Conservation (phyloP, 2,329 filamentous ascomycete genomes). For the Alternaria sp. region DNA sequence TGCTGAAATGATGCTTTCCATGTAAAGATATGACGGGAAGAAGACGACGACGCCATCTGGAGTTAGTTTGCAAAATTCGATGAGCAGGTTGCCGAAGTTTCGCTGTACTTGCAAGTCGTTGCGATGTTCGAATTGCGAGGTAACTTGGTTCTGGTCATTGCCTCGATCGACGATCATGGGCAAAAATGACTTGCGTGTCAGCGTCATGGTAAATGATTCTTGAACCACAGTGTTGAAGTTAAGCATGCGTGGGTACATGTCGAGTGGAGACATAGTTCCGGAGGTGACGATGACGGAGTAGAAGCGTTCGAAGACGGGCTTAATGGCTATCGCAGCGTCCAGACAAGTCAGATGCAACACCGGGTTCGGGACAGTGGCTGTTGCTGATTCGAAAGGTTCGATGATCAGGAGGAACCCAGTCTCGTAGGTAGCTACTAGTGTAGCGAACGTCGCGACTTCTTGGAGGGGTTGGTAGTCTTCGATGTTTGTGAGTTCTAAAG, state of each 20-base stretch:
- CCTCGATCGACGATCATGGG: constrained; percentile 97
- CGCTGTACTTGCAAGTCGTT: constrained; percentile 97
- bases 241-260: constrained; percentile 99
- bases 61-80: constrained; percentile 94
- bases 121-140: constrained; percentile 91
- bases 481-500: constrained; percentile 94
- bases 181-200: constrained; percentile 92
- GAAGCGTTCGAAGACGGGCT: constrained; percentile 96
- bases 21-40: constrained; percentile 98
- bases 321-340: constrained; percentile 97
- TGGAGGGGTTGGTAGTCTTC: constrained; percentile 97
- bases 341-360: constrained; percentile 97
- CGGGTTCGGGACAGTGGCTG: constrained; percentile 93
- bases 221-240: constrained; percentile 91
- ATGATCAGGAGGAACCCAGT: constrained; percentile 94
- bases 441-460: constrained; percentile 97
- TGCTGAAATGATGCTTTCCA: constrained; percentile 99
- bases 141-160: constrained; percentile 91
- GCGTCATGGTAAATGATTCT: constrained; percentile 96
- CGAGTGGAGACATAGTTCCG: constrained; percentile 92
- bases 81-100: constrained; percentile 92
- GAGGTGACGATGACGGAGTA: constrained; percentile 98
- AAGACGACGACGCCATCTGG: constrained; percentile 99
- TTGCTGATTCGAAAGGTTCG: constrained; percentile 96
- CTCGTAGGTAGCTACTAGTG: constrained; percentile 94